phyloP scores from a whole-genome alignment of 495 filamentous ascomycete species.

The Penicillium chermesinum region DNA sequence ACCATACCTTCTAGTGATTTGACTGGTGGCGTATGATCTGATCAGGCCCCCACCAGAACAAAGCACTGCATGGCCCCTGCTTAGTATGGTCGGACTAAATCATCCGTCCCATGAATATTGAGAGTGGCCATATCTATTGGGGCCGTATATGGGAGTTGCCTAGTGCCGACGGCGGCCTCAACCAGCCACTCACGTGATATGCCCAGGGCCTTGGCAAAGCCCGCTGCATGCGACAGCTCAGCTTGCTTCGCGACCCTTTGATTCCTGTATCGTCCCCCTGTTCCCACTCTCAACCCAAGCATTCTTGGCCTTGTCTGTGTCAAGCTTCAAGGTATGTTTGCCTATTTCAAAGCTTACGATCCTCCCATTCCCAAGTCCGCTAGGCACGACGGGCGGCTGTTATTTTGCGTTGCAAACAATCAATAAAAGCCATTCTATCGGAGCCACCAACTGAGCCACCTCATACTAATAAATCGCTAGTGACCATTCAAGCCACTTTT shows the following conservation, averaged over 20 bases:
- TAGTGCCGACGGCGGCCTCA: slow-evolving; percentile 12
- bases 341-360: too few species aligned
- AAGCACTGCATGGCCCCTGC: too few species aligned
- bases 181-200: neutral
- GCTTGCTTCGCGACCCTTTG: slow-evolving; percentile 15
- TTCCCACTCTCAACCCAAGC: slow-evolving; percentile 7
- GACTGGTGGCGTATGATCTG: too few species aligned
- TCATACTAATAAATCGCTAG: slow-evolving; percentile 15
- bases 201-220: slow-evolving; percentile 33
- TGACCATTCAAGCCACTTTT: slow-evolving; percentile 3
- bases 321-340: too few species aligned
- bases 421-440: neutral
- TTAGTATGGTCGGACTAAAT: too few species aligned
- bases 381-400: too few species aligned
- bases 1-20: too few species aligned
- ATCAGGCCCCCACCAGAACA: too few species aligned
- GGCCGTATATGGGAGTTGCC: neutral
- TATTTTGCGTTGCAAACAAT: slow-evolving; percentile 2
- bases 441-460: neutral
- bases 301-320: slow-evolving; percentile 2
- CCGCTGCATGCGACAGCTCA: slow-evolving; percentile 36
- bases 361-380: neutral
- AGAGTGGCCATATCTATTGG: too few species aligned
- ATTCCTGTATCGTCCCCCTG: slow-evolving; percentile 20
- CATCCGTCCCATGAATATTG: too few species aligned